Evolutionary conservation across 371 early-diverging fungal genomes (phyloP), one percentile per base, ranked within the genome.

Genomic region (Lichtheimia ramosa): DNA sequence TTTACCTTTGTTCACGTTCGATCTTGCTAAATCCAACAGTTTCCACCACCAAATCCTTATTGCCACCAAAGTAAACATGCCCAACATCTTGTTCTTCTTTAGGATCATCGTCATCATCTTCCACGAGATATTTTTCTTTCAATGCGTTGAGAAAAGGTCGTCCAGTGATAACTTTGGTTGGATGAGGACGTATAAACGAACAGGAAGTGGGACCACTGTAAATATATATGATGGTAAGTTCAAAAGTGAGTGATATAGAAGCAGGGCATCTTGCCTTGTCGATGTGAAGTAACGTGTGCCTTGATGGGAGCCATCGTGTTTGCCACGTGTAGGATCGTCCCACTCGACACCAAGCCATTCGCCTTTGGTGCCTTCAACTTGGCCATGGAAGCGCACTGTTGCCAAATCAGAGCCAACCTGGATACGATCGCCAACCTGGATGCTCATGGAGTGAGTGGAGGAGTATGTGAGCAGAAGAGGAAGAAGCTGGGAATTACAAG

Each of bases 331-430:
- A 0, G 84, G 70, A 70, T 85, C 82, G 62, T 90, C 90, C 94
- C 96, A 95, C 70, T 94, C 93, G n/a, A 95, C 77, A 14, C 94
- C 94, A n/a, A 89, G 74, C 96, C 96, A 95, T 34, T 72, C 70
- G 12, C 92, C 88, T 16, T 68, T 68, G 20, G 88, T 75, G 0
- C 72, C 72, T 3, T 71, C 68, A 0, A 92, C 84, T 1, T 80
- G 61, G 0, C 92, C 94, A 59, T 79, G 68, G 61, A 80, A 93
- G 13, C 87, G 85, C 5, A 94, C 69, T 0, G 92, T 91, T 2
- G 83, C 87, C 8, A 70, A 58, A 64, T 84, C 72, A 13, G 66
- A 54, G 5, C 66, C 73, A 3, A 81, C 63, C 58, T 77, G 77
- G 34, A 83, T 70, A 8, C 83, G 70, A 41, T 65, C 60, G 28